phyloP scores from a whole-genome alignment of 2,329 filamentous ascomycete species.

The Paraconiothyrium brasiliense region DNA sequence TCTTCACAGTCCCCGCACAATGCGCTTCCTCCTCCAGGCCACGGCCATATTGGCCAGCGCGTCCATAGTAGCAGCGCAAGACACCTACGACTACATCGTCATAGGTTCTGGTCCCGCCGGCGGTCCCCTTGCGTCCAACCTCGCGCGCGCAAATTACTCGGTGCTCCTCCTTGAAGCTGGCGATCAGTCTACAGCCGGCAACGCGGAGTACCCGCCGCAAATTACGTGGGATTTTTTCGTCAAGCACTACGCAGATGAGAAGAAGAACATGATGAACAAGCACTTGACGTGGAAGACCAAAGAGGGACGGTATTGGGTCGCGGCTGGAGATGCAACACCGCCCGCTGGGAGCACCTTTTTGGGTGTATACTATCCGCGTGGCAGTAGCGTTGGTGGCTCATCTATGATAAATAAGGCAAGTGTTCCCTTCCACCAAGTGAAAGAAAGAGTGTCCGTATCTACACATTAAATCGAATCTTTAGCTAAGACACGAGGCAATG shows the following conservation, averaged over 20 bases:
- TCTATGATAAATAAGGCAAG: slow-evolving; percentile 65
- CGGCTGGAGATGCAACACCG: slow-evolving; percentile 56
- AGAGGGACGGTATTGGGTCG: slow-evolving; percentile 62
- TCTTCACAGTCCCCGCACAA: neutral
- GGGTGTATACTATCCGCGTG: slow-evolving; percentile 66
- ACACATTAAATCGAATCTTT: too few relatives aligned
- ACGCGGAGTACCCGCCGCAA: slow-evolving; percentile 32
- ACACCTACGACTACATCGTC: slow-evolving; percentile 67
- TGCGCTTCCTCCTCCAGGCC: slow-evolving; percentile 27
- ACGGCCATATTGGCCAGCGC: slow-evolving; percentile 21
- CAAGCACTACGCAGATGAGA: slow-evolving; percentile 65
- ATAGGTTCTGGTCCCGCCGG: slow-evolving; percentile 59
- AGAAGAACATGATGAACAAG: slow-evolving; percentile 61
- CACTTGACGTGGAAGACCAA: slow-evolving; percentile 66
- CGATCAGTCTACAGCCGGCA: slow-evolving; percentile 61
- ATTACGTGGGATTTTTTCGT: slow-evolving; percentile 64
- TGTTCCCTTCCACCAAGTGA: too few relatives aligned
- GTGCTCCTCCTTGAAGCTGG: slow-evolving; percentile 69
- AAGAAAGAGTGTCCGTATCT: too few relatives aligned
- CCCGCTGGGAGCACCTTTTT: slow-evolving; percentile 60
- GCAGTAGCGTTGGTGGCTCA: slow-evolving; percentile 64
- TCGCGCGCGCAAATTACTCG: slow-evolving; percentile 65
- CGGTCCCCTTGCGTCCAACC: slow-evolving; percentile 55
- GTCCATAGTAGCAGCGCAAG: slow-evolving; percentile 20
- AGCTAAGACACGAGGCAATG: too few relatives aligned